Evolutionary conservation across 2,329 filamentous ascomycete genomes (phyloP), one percentile per base, ranked within the genome.

Genomic region (Orbilia quercus): DNA sequence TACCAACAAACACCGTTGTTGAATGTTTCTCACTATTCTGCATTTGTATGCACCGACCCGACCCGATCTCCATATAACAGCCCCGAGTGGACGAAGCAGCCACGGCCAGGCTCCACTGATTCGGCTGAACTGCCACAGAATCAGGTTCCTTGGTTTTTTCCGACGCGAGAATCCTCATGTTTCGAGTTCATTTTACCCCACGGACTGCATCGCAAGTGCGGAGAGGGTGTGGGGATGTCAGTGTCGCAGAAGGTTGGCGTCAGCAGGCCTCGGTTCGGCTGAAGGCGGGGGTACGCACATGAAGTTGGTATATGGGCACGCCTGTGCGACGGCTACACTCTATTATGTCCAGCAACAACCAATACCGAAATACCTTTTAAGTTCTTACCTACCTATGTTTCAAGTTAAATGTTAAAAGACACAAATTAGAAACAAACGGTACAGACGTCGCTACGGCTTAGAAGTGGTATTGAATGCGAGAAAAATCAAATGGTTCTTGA

Each of bases 241-340:
- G 28, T 44, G 25, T 58, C 51, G 48, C 38, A 51, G 42, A 45
- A 25, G 14, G 58, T 23, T 38, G 31, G 7, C 31, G 25, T 20
- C 25, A 48, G 51, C 47, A 59, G 50, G 67, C 67, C 67, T 72
- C 67, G 67, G 67, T 72, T 72, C 67, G 67, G 67, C 67, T 72
- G 67, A 72, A 72, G 60, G 36, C 65, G 65, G 50, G 47, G 63
- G 55, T 53, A 45, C 23, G 51, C 63, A 67, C 57, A 57, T 67
- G 63, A 67, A 58, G 14, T 7, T 23, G 25, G 16, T 22, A 11
- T 23, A 5, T 42, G 28, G 28, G n/a, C n/a, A n/a, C n/a, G n/a
- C n/a, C n/a, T n/a, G n/a, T n/a, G n/a, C n/a, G n/a, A n/a, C n/a
- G n/a, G n/a, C n/a, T n/a, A n/a, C n/a, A n/a, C n/a, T n/a, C n/a